Conservation (phyloP, 169 alveolate species). For the Eimeria tenella region DNA sequence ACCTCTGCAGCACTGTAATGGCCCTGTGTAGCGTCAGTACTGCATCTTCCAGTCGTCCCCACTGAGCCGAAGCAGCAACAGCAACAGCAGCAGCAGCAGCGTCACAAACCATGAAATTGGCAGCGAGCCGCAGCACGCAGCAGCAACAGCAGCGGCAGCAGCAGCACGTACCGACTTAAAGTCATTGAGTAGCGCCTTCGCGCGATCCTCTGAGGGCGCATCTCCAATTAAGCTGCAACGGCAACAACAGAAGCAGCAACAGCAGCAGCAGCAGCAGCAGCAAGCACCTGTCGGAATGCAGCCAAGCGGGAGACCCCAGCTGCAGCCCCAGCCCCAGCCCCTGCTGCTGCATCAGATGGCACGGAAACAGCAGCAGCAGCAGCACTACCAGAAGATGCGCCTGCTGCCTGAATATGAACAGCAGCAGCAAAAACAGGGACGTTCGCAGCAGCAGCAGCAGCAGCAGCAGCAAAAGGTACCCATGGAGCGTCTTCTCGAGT, state of each 20-base stretch:
- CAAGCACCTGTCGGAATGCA: not conserved
- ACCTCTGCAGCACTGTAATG: conserved; percentile 34
- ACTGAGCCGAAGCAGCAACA: conserved; percentile 14
- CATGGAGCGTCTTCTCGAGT: conserved; percentile 14
- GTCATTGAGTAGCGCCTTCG: conserved; percentile 13
- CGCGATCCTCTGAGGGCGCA: conserved; percentile 34
- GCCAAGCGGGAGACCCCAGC: not conserved
- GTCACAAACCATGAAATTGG: too few species aligned
- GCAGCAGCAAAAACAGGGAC: not conserved
- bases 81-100: conserved; percentile 39
- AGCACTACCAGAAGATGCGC: not conserved
- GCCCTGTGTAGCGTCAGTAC: conserved; percentile 47
- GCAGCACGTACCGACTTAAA: not conserved
- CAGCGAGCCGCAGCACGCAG: not conserved
- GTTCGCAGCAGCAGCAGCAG: not conserved
- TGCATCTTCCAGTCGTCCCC: conserved; percentile 20
- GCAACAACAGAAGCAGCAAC: conserved; percentile 14
- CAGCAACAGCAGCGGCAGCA: conserved; percentile 1
- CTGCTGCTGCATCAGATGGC: not conserved
- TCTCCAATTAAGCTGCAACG: conserved; percentile 32
- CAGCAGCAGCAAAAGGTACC: conserved; percentile 21
- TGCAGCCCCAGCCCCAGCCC: not conserved
- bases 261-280: conserved; percentile 11
- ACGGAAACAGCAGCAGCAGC: not conserved
- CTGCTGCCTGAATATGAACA: not conserved